Evolutionary conservation across 495 filamentous ascomycete genomes (phyloP), one percentile per base, ranked within the genome.

Genomic region (Massariosphaeria phaeospora): DNA sequence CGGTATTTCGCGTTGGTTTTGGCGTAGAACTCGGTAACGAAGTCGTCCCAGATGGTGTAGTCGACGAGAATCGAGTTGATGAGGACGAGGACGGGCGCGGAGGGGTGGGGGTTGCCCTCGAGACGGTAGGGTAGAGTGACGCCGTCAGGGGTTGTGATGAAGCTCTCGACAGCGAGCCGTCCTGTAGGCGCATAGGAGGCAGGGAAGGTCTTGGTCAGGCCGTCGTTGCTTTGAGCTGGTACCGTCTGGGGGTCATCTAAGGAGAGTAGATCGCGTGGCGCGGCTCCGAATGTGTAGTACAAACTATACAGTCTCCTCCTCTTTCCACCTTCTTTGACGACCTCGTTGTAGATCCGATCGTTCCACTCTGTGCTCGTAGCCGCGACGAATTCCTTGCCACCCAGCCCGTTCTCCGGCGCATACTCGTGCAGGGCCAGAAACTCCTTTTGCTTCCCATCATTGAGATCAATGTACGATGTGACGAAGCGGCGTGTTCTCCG

Each of bases 201-300:
- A 13, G 78, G 71, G 36, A 71, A 55, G 0, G 80, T 84, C 48
- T 63, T 73, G 3, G 75, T 76, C 48, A 76, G 72, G 0, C 69
- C 70, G 23, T 84, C 79, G 43, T 75, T 75, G 29, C 21, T 26
- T 13, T 48, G 33, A 5, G 50, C 40, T 0, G 35, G 15, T n/a
- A 48, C 8, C 2, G 51, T 48, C 18, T 53, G 17, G 12, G 25
- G 20, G 26, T n/a, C 25, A 4, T 11, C 3, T 24, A 79, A 55
- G 9, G 74, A 74, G 3, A 72, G 54, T 17, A 90, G 71, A 47
- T 89, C 82, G n/a, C 85, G 73, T 7, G 85, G 82, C 0, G 78
- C 84, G 0, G 84, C 79, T 0, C 84, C 85, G 61, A 93, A 90
- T 33, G 84, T 84, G 70, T 89, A 89, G 63, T 86, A 84, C 61